Evolutionary conservation across 2,329 filamentous ascomycete genomes (phyloP).

Genomic region (Colletotrichum cereale): DNA sequence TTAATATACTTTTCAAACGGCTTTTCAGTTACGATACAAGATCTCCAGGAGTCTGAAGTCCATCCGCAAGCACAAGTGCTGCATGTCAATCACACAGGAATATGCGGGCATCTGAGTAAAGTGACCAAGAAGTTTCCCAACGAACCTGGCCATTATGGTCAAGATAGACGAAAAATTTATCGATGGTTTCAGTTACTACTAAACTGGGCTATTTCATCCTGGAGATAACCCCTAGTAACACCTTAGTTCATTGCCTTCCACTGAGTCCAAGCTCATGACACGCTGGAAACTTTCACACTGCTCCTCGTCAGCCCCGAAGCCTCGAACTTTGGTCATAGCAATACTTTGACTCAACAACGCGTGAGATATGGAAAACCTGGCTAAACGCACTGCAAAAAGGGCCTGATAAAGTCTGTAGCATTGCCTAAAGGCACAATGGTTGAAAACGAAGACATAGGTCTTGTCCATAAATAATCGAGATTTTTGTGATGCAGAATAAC

Average conservation of each 20-base stretch:
- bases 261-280: not conserved
- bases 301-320: not conserved
- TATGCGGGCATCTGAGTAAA: too few species aligned
- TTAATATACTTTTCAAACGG: not conserved
- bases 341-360: not conserved
- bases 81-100: not conserved
- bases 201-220: not conserved
- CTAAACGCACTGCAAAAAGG: not conserved
- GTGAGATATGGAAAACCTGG: not conserved
- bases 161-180: not conserved
- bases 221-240: not conserved
- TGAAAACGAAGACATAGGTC: not conserved
- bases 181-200: not conserved
- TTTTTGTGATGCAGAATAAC: too few species aligned
- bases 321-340: not conserved
- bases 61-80: not conserved
- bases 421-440: not conserved
- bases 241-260: not conserved
- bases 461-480: too few species aligned
- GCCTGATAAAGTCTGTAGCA: not conserved
- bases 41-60: not conserved
- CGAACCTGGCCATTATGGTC: not conserved
- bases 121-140: not conserved
- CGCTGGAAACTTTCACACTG: not conserved
- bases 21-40: not conserved